Percentiles rank a stretch among this genome's conserved stretches.
These are phyloP conservation scores for Excoecaria agallocha DNA, from an alignment of 345 rosid species.

Conservation along the genomic window DNA sequence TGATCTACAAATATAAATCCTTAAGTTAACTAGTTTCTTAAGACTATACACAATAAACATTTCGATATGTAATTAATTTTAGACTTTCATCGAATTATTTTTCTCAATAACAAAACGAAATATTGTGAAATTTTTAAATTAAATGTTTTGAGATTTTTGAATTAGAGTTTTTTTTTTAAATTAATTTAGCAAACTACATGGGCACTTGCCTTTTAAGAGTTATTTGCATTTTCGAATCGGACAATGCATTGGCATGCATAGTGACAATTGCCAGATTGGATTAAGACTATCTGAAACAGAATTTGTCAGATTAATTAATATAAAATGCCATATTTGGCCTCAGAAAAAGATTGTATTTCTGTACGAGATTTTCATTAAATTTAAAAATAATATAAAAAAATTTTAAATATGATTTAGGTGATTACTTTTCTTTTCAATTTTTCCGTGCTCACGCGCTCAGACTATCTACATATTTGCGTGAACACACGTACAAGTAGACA, in stretches of 20 bases:
- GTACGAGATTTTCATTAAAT: no score
- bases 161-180: background rate
- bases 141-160: background rate
- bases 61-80: no score
- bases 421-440: no score
- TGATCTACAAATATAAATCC: no score
- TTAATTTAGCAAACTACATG: background rate
- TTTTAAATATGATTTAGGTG: no score
- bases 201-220: background rate
- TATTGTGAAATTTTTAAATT: background rate
- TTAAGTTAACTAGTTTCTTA: no score
- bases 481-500: no score
- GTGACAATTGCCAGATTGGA: slow-evolving; percentile 8
- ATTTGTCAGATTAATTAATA: background rate
- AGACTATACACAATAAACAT: no score
- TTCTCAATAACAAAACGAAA: background rate
- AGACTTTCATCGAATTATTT: no score
- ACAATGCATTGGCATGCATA: slow-evolving; percentile 23
- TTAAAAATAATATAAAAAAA: no score
- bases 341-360: background rate
- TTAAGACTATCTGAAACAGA: background rate
- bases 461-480: no score
- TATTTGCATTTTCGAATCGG: background rate
- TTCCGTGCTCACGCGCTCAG: no score
- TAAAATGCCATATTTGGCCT: background rate